Base-by-base conservation (phyloP, 169 alveolate species). In the Plasmodium vinckei region DNA sequence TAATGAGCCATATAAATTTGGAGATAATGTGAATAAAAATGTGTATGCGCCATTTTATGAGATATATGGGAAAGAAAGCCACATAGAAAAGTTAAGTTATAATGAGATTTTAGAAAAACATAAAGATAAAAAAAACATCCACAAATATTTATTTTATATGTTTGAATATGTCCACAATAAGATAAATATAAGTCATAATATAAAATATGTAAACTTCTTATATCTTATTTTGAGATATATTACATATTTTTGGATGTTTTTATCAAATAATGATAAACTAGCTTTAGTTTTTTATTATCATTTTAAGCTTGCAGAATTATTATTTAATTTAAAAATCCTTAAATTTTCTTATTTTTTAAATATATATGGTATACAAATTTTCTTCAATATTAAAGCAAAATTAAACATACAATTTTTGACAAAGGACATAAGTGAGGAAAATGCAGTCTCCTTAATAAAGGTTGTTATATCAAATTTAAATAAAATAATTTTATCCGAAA, bases 91-190 rank as follows among this genome's bases (percentile, higher is more conserved):
- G 15, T 23, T 59, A 70, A 86, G 57, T 59, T 61, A 39, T 33
- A 56, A 86, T 44, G 87, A 86, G 7, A 19, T 86, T 44, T 64
- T 59, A 70, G 65, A 61, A 53, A 60, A 53, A 17, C 51, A 69
- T 69, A 71, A 63, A 86, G 87, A 65, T 53, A 86, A 60, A 15
- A 86, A 86, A 12, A 51, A 51, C 23, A 64, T 63, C 17, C 87
- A 68, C 54, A 68, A 70, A n/a, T 70, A 86, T 33, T 73, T 86
- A 70, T 70, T 86, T 59, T 86, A 70, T 51, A 71, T 86, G 79
- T 86, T 86, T 46, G 91, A 86, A 21, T 44, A 39, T 46, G 12
- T 86, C 33, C 67, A 27, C 33, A 86, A 70, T 60, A 86, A 71
- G 71, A 70, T 86, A 12, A 27, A 49, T 42, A 27, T 54, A 86